Evolutionary conservation across 768 basidiomycete species (phyloP).

Genomic region (Hypsizygus marmoreus): DNA sequence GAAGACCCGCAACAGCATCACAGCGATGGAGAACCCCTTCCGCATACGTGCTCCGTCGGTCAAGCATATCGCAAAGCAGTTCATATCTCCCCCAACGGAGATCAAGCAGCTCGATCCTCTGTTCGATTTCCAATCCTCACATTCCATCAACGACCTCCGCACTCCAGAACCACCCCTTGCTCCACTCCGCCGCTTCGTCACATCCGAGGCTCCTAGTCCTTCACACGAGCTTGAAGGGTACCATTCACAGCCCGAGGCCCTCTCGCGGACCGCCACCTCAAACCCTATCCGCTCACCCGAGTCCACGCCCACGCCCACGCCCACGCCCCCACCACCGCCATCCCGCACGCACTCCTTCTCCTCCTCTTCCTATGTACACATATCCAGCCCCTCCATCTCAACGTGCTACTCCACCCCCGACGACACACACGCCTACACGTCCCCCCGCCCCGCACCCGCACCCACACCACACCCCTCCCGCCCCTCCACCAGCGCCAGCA

Average conservation of each 20-base stretch:
- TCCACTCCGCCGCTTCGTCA: not conserved
- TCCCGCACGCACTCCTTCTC: constrained; percentile 10
- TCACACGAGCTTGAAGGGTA: not conserved
- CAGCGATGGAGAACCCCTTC: not conserved
- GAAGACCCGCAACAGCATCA: not conserved
- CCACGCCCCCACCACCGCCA: constrained; percentile 2
- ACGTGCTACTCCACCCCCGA: constrained; percentile 31
- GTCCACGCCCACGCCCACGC: not conserved
- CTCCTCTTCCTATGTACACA: constrained; percentile 22
- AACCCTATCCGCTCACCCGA: too few species aligned
- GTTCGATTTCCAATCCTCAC: constrained; percentile 2
- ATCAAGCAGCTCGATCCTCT: constrained; percentile 2
- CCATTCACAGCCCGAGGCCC: not conserved
- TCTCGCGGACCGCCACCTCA: not conserved
- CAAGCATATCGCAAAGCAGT: constrained; percentile 4
- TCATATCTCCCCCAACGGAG: constrained; percentile 4
- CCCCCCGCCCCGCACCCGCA: constrained; percentile 16
- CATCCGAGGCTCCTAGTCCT: not conserved
- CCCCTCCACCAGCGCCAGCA: not conserved
- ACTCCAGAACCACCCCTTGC: not conserved
- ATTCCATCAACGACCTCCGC: constrained; percentile 3
- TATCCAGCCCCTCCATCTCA: constrained; percentile 22
- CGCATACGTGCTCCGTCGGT: not conserved
- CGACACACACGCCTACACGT: constrained; percentile 22
- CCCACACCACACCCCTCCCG: constrained; percentile 4